Evolutionary conservation across 1,284 basidiomycete species (phyloP).

Genomic region (Ustilago loliicola): DNA sequence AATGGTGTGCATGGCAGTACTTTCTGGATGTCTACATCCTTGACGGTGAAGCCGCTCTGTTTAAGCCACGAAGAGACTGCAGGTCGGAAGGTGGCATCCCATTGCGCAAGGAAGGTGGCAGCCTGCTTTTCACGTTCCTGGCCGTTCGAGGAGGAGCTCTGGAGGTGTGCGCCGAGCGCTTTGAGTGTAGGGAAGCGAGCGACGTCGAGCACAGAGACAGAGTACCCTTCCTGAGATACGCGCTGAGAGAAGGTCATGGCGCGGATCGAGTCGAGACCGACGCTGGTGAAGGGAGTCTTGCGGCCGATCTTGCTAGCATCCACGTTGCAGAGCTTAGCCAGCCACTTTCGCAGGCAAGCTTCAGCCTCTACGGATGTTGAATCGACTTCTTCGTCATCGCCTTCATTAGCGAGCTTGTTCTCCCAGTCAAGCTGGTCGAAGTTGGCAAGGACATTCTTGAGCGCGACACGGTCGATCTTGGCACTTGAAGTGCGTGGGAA

Average conservation of each 20-base stretch:
- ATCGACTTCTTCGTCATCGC: conserved; percentile 29
- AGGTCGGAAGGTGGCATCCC: conserved; percentile 35
- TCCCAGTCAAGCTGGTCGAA: conserved; percentile 68
- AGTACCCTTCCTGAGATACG: conserved; percentile 52
- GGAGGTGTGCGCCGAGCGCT: conserved; percentile 51
- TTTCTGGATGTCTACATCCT: conserved; percentile 15
- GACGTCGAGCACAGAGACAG: conserved; percentile 68
- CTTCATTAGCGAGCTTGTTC: conserved; percentile 49
- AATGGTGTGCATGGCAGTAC: conserved; percentile 59
- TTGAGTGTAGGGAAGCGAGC: conserved; percentile 61
- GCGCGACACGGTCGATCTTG: conserved; percentile 70
- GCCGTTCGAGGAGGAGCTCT: conserved; percentile 24
- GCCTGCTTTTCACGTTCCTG: conserved; percentile 32
- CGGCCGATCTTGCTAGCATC: conserved; percentile 54
- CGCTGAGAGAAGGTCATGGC: conserved; percentile 66
- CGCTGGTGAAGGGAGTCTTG: conserved; percentile 61
- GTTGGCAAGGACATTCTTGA: conserved; percentile 59
- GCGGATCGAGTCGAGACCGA: conserved; percentile 68
- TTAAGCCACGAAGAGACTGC: conserved; percentile 25
- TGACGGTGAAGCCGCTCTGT: not conserved
- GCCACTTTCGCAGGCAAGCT: conserved; percentile 46
- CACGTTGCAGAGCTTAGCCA: conserved; percentile 59
- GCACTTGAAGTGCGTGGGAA: conserved; percentile 71
- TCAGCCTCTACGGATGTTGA: conserved; percentile 31
- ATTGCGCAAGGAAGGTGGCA: conserved; percentile 25